phyloP scores from a whole-genome alignment of 345 rosid species.

The Mercurialis annua region DNA sequence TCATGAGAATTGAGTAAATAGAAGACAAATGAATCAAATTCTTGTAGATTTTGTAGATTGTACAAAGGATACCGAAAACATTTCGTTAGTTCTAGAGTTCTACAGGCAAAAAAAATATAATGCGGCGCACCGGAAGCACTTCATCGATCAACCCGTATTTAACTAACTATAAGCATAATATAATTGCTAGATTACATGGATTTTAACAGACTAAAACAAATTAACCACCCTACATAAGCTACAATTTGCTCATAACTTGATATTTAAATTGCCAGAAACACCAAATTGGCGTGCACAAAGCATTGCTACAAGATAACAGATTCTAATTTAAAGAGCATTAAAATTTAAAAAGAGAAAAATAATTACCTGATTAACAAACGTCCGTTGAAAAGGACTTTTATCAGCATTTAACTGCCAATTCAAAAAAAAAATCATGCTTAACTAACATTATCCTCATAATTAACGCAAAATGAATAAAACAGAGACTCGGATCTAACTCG shows the following conservation, averaged over 20 bases:
- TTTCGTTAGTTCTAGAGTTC: neutral
- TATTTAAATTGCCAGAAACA: neutral
- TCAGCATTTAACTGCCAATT: conserved; percentile 75
- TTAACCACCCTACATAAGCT: neutral
- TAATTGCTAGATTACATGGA: neutral
- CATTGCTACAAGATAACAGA: neutral
- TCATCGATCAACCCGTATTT: neutral
- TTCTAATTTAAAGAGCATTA: neutral
- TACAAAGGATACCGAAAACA: no score
- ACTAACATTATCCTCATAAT: neutral
- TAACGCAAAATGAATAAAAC: neutral
- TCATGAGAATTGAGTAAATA: no score
- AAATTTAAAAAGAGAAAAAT: neutral
- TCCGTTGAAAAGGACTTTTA: conserved; percentile 92
- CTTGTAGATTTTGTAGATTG: no score
- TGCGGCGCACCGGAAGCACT: neutral
- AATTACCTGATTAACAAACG: conserved; percentile 90
- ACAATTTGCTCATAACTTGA: neutral
- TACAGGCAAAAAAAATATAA: neutral
- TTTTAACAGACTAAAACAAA: neutral
- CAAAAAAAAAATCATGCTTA: neutral
- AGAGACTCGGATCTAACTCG: conserved; percentile 41
- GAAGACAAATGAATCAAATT: no score
- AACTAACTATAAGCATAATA: neutral
- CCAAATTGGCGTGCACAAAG: neutral